A percentile compares a stretch with the other conserved stretches of the same genome.
phyloP scores from a whole-genome alignment of 1,284 basidiomycete species.

The Trichosporon faecale region DNA sequence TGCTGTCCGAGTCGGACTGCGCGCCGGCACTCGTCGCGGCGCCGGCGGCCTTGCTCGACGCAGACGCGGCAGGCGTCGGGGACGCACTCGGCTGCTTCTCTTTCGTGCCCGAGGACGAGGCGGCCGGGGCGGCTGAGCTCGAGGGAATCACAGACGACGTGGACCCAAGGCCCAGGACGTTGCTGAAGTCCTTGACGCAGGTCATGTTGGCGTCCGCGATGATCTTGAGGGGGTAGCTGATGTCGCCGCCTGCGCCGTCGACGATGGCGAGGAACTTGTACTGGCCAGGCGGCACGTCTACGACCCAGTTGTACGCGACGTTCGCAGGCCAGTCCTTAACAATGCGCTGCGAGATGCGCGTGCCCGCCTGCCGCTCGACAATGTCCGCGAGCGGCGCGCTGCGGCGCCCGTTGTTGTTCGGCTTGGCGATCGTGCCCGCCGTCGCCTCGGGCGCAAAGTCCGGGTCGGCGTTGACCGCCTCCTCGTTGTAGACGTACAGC shows the following conservation, averaged over 20 bases:
- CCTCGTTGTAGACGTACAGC: not conserved
- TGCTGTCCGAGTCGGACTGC: not conserved
- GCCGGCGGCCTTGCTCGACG: not conserved
- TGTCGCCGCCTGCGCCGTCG: constrained; percentile 18
- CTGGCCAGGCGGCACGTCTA: constrained; percentile 35
- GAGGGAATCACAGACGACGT: not conserved
- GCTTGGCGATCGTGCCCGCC: not conserved
- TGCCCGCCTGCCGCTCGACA: not conserved
- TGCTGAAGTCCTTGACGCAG: not conserved
- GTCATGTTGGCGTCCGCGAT: constrained; percentile 8
- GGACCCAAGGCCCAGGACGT: not conserved
- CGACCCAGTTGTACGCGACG: constrained; percentile 24
- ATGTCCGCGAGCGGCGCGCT: not conserved
- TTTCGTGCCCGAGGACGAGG: constrained; percentile 12
- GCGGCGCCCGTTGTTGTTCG: not conserved
- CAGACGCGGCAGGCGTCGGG: not conserved
- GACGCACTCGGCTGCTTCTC: constrained; percentile 16
- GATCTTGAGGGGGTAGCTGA: not conserved
- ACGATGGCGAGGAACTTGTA: constrained; percentile 37
- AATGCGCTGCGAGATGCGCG: constrained; percentile 11
- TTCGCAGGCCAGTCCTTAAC: constrained; percentile 27
- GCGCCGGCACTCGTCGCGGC: not conserved
- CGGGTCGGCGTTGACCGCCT: not conserved
- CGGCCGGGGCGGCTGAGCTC: not conserved
- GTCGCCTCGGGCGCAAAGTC: not conserved